Evolutionary conservation across 495 filamentous ascomycete species (phyloP).

Genomic region (Aspergillus taichungensis): DNA sequence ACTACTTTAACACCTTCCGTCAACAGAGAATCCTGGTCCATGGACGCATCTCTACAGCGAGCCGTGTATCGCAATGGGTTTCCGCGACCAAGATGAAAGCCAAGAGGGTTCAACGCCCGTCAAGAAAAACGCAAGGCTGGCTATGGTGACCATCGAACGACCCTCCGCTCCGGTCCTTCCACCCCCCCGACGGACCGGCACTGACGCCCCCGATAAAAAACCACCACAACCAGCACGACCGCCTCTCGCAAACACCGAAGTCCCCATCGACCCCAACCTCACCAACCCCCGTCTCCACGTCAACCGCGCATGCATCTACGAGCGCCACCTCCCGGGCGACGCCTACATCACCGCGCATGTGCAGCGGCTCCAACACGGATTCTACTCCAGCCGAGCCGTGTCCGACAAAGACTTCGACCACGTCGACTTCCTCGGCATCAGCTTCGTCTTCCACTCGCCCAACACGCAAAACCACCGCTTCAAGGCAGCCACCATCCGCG

Average conservation of each 20-base stretch:
- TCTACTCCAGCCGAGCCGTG: constrained; percentile 31
- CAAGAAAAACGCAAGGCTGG: constrained; percentile 1
- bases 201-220: background rate
- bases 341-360: constrained; percentile 45
- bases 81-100: background rate
- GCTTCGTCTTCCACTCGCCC: constrained; percentile 42
- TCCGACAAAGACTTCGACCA: constrained; percentile 33
- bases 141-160: constrained; percentile 6
- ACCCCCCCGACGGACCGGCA: background rate
- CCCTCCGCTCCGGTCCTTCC: constrained; percentile 1
- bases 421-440: constrained; percentile 44
- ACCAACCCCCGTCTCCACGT: constrained; percentile 34
- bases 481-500: constrained; percentile 38
- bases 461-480: constrained; percentile 36
- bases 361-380: constrained; percentile 44
- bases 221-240: background rate
- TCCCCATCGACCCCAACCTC: constrained; percentile 27
- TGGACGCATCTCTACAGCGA: background rate
- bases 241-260: background rate
- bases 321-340: constrained; percentile 38
- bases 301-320: constrained; percentile 42
- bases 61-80: background rate
- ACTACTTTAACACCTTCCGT: no score
- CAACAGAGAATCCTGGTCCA: no score
- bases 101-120: background rate